Percentiles rank a stretch among this genome's conserved stretches.
phyloP scores from a whole-genome alignment of 768 basidiomycete species.

The Trametes maxima region DNA sequence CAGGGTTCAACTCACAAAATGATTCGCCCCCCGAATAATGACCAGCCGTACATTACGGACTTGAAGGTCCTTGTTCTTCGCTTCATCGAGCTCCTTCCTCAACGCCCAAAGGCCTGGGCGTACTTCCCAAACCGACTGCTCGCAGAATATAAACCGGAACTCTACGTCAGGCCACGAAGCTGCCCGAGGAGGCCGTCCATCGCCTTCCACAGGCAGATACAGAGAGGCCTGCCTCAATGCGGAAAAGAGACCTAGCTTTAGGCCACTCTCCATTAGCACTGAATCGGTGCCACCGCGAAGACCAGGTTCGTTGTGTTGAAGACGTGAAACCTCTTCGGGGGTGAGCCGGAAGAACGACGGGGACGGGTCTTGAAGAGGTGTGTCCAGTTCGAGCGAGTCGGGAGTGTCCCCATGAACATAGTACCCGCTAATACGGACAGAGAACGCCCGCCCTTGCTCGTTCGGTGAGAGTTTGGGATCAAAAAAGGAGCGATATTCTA shows the following conservation, averaged over 20 bases:
- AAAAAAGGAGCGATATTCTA: conserved; percentile 4
- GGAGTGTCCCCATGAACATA: conserved; percentile 14
- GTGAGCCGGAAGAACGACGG: conserved; percentile 18
- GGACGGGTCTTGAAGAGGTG: conserved; percentile 3
- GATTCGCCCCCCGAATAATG: conserved; percentile 10
- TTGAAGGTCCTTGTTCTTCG: neutral
- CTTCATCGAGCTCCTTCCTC: conserved; percentile 9
- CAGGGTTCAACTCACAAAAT: conserved; percentile 11
- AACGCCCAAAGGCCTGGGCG: neutral
- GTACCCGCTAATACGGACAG: conserved; percentile 11
- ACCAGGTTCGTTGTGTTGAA: conserved; percentile 3
- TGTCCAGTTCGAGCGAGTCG: conserved; percentile 14
- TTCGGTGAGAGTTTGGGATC: conserved; percentile 3
- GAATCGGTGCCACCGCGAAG: conserved; percentile 20
- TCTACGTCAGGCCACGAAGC: conserved; percentile 2
- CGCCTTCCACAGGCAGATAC: neutral
- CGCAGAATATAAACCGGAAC: conserved; percentile 7
- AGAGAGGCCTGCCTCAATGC: conserved; percentile 4
- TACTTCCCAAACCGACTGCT: conserved; percentile 10
- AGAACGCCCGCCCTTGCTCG: neutral
- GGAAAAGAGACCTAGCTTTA: conserved; percentile 10
- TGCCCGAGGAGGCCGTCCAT: too few species aligned
- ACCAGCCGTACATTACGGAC: conserved; percentile 6
- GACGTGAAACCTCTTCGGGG: conserved; percentile 8
- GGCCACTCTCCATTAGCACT: conserved; percentile 10